phyloP scores from a whole-genome alignment of 306 rosid genomes.

The Malus sieversii region DNA sequence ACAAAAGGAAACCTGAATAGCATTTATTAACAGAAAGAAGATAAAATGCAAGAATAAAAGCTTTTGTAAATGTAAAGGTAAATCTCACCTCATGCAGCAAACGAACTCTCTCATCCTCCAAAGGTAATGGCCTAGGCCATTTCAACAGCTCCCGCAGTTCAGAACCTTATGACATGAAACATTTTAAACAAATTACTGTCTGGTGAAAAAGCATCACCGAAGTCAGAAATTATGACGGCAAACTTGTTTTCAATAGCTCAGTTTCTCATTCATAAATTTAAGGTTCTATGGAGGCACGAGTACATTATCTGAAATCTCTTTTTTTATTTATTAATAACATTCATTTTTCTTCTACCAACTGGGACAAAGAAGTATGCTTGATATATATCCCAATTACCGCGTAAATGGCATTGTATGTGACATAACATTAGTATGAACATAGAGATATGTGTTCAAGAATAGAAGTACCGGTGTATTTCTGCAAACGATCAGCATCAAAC shows the following conservation, averaged over 20 bases:
- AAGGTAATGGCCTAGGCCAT: constrained; percentile 96
- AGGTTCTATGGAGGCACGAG: not conserved
- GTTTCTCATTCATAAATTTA: not conserved
- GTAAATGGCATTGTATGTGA: not conserved
- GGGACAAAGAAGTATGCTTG: not conserved
- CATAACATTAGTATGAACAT: not conserved
- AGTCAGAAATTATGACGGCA: not conserved
- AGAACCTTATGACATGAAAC: constrained; percentile 47
- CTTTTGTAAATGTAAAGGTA: not conserved
- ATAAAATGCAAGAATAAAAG: not conserved
- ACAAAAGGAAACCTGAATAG: not conserved
- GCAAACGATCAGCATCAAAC: constrained; percentile 84
- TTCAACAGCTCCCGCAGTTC: constrained; percentile 64
- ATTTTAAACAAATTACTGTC: constrained; percentile 10
- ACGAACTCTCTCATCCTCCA: constrained; percentile 91
- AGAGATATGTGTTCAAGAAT: constrained; percentile 10
- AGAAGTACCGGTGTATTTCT: constrained; percentile 65
- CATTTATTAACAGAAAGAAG: not conserved
- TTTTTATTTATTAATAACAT: not conserved
- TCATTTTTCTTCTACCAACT: not conserved
- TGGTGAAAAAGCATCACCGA: not conserved
- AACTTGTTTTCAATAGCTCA: not conserved
- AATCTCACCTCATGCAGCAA: constrained; percentile 76
- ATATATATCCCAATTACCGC: not conserved
- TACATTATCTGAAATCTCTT: not conserved